Evolutionary conservation across 2,329 filamentous ascomycete species (phyloP), one percentile per base, ranked within the genome.

Genomic region (Fusarium tanahbumbuense): DNA sequence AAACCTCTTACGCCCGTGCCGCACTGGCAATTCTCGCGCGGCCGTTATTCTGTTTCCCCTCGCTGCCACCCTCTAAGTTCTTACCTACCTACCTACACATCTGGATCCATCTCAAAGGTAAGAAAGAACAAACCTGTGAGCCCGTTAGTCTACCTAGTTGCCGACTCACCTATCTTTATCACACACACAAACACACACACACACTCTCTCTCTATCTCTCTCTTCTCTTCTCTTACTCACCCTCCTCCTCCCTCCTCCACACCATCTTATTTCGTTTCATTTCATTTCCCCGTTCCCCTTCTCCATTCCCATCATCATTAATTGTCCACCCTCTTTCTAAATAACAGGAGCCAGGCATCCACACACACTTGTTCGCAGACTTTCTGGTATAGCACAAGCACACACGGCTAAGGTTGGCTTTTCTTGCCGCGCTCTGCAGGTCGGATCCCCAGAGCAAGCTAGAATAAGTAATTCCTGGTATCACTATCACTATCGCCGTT

Each of bases 51-150:
- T 52, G 34, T 37, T 54, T 54, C 55, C 63, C 61, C 56, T 61
- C 60, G 62, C 53, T 58, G 59, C 54, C 55, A 70, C 67, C 62
- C 67, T 70, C 67, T 58, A 56, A 67, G 56, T 67, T 67, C 67
- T 70, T 44, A 67, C 37, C 23, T 40, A 18, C 28, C 6, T 12
- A 30, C 32, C 32, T 34, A 28, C 50, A 54, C 66, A 66, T 67
- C 47, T 54, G 30, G 30, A 52, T 58, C 27, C 27, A 27, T 27
- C 59, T 57, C 52, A 25, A 37, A 58, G 44, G 55, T 53, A 47
- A 42, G 60, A 41, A 40, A n/a, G 20, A 34, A 27, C 34, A 37
- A 37, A 37, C 34, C 34, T 37, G 34, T 11, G 18, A 37, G 34
- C 34, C 34, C 18, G 18, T 41, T 18, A 47, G 25, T 34, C 34